phyloP scores from a whole-genome alignment of 768 basidiomycete species.

The Psilocybe subaeruginosa region DNA sequence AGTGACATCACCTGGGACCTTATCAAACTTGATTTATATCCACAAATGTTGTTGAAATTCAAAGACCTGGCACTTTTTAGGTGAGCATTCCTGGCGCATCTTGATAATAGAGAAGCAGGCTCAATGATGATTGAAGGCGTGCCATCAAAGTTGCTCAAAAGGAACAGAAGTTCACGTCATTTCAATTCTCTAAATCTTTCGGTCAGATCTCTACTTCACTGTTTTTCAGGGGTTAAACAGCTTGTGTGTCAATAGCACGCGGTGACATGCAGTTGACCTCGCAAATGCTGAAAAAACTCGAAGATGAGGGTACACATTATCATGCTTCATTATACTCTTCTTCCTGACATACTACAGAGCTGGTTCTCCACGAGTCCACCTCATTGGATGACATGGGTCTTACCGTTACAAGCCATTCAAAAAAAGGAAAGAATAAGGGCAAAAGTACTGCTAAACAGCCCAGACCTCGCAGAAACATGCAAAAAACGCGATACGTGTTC shows the following conservation, averaged over 20 bases:
- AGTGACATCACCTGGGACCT: slow-evolving; percentile 72
- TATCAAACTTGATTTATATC: slow-evolving; percentile 60
- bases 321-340: not conserved
- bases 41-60: slow-evolving; percentile 63
- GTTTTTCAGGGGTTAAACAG: not conserved
- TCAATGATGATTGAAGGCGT: slow-evolving; percentile 40
- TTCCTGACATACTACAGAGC: slow-evolving; percentile 43
- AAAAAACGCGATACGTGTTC: slow-evolving; percentile 63
- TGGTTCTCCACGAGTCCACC: slow-evolving; percentile 55
- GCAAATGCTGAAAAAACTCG: slow-evolving; percentile 69
- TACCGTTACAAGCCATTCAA: slow-evolving; percentile 36
- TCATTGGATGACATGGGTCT: slow-evolving; percentile 55
- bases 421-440: slow-evolving; percentile 40
- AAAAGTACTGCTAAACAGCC: slow-evolving; percentile 41
- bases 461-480: slow-evolving; percentile 48
- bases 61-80: slow-evolving; percentile 74
- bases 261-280: slow-evolving; percentile 56
- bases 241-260: slow-evolving; percentile 34
- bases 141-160: slow-evolving; percentile 72
- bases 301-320: slow-evolving; percentile 59
- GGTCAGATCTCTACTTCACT: slow-evolving; percentile 38
- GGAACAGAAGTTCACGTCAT: slow-evolving; percentile 40
- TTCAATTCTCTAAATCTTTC: slow-evolving; percentile 61
- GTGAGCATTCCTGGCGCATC: slow-evolving; percentile 34
- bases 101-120: not conserved